Percentiles rank a stretch among this genome's conserved stretches.
These are phyloP conservation scores for Hanseniaspora valbyensis DNA, from an alignment of 805 yeast genomes.

Conservation along the genomic window DNA sequence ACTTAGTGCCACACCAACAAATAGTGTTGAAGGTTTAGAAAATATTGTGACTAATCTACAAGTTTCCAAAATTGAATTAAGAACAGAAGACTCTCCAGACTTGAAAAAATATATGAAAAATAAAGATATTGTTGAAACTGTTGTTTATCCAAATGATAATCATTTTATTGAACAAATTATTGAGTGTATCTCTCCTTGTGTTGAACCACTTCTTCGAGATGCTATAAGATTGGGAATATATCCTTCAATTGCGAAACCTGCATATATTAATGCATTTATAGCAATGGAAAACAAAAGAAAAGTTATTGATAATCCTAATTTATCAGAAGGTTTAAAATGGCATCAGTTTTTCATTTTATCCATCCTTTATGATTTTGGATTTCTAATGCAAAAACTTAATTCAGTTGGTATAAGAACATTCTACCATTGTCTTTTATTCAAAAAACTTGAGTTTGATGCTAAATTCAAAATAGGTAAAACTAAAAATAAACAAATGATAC, in stretches of 20 bases:
- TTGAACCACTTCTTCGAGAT: slow-evolving; percentile 51
- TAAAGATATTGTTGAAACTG: slow-evolving; percentile 44
- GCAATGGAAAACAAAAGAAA: slow-evolving; percentile 60
- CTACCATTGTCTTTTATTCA: slow-evolving; percentile 51
- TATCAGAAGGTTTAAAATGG: slow-evolving; percentile 68
- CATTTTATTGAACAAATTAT: slow-evolving; percentile 47
- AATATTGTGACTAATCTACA: slow-evolving; percentile 61
- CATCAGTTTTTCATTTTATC: slow-evolving; percentile 51
- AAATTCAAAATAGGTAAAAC: slow-evolving; percentile 52
- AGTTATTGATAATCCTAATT: slow-evolving; percentile 39
- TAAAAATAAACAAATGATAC: slow-evolving; percentile 50
- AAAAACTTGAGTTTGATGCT: slow-evolving; percentile 45
- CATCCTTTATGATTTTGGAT: slow-evolving; percentile 60
- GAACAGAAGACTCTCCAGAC: slow-evolving; percentile 78
- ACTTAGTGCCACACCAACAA: slow-evolving; percentile 91
- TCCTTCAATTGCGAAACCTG: slow-evolving; percentile 44
- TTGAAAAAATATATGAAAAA: slow-evolving; percentile 65
- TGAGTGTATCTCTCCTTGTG: slow-evolving; percentile 48
- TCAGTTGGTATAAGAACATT: slow-evolving; percentile 78
- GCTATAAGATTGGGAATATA: slow-evolving; percentile 57
- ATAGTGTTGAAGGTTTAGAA: slow-evolving; percentile 80
- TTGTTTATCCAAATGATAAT: slow-evolving; percentile 40
- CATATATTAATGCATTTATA: slow-evolving; percentile 54
- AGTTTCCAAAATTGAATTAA: slow-evolving; percentile 68
- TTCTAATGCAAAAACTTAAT: slow-evolving; percentile 53